Conservation (phyloP, 345 rosid species). For the Brassica carinata region DNA sequence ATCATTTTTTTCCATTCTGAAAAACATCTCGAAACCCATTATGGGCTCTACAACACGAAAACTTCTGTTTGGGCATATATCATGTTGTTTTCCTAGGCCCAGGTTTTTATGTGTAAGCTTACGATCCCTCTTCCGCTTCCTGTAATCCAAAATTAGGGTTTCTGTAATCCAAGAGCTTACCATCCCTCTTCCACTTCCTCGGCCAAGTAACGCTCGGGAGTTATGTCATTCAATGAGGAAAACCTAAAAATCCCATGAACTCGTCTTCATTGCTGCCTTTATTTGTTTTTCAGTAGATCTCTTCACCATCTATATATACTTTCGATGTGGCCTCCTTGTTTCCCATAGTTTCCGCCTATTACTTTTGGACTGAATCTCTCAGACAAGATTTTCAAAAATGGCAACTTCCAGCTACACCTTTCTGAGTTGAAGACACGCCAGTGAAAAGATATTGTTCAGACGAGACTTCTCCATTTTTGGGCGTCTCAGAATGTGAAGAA, state of each 20-base stretch:
- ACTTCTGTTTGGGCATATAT: too few species aligned
- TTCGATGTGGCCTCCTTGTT: neutral
- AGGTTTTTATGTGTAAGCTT: neutral
- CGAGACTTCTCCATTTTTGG: neutral
- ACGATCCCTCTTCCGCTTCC: neutral
- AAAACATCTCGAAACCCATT: too few species aligned
- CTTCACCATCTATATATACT: neutral
- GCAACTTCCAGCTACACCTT: neutral
- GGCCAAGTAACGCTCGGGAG: neutral
- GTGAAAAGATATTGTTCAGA: neutral
- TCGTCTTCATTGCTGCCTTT: neutral
- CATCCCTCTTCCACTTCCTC: neutral
- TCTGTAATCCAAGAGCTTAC: neutral
- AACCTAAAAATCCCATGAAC: neutral
- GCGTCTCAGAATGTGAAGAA: neutral
- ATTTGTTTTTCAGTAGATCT: neutral
- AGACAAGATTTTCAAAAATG: neutral
- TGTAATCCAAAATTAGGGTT: neutral
- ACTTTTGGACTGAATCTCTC: neutral
- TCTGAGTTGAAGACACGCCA: neutral
- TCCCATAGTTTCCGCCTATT: neutral
- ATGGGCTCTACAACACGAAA: too few species aligned
- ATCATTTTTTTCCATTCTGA: too few species aligned
- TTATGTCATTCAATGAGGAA: neutral
- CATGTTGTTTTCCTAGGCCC: neutral